phyloP scores from a whole-genome alignment of 345 rosid genomes.

The Eucalyptus leucophloia region DNA sequence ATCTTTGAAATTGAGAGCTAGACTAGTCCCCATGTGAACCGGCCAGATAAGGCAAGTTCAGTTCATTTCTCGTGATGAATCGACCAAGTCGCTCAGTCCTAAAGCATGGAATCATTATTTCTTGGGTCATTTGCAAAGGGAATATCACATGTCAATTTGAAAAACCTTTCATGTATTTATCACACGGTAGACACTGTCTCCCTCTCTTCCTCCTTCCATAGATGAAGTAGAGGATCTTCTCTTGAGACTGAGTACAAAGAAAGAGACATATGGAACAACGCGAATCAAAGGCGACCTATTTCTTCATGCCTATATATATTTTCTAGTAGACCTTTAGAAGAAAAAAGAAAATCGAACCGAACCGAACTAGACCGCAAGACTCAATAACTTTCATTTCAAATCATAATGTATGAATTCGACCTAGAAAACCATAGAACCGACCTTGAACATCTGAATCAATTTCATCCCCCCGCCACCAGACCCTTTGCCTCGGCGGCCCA shows the following conservation, averaged over 20 bases:
- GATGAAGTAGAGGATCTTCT: not conserved
- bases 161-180: not conserved
- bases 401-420: not conserved
- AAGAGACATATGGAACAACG: not conserved
- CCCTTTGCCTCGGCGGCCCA: not conserved
- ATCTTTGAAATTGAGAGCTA: not conserved
- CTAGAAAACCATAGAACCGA: not conserved
- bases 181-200: not conserved
- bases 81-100: not conserved
- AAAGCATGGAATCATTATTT: not conserved
- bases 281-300: too few relatives aligned
- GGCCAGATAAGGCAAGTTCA: too few relatives aligned
- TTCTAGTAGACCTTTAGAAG: not conserved
- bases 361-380: too few relatives aligned
- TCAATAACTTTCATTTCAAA: not conserved
- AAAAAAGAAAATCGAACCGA: too few relatives aligned
- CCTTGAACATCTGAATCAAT: not conserved
- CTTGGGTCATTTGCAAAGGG: not conserved
- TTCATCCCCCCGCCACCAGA: not conserved
- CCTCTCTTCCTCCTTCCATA: not conserved
- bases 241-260: not conserved
- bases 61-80: not conserved
- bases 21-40: fast-evolving
- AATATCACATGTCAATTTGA: not conserved
- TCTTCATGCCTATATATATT: not conserved